Evolutionary conservation across 2,329 filamentous ascomycete genomes (phyloP).

Genomic region (Microsporum ferrugineum): DNA sequence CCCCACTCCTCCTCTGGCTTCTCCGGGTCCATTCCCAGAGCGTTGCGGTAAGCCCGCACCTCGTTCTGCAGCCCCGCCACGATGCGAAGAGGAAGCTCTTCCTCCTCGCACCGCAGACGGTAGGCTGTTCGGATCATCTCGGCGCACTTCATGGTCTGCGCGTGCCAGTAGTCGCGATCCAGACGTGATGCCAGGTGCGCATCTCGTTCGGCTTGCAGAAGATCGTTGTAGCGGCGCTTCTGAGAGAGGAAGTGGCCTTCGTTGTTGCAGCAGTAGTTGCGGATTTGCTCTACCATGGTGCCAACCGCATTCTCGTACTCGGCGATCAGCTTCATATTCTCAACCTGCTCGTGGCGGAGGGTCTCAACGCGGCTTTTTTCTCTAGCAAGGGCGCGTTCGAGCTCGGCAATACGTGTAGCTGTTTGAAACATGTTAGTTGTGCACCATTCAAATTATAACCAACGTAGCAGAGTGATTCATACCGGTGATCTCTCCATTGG

Average conservation of each 20-base stretch:
- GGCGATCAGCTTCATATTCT: slow-evolving; percentile 38
- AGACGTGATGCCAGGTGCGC: slow-evolving; percentile 39
- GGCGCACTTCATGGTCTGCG: slow-evolving; percentile 36
- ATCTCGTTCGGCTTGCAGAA: slow-evolving; percentile 41
- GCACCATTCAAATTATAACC: background rate
- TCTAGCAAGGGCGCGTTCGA: slow-evolving; percentile 38
- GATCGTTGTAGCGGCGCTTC: slow-evolving; percentile 39
- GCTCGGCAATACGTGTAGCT: slow-evolving; percentile 39
- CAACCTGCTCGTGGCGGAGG: slow-evolving; percentile 36
- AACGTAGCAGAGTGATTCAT: slow-evolving; percentile 10
- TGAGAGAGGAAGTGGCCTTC: slow-evolving; percentile 38
- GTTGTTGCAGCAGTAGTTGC: slow-evolving; percentile 40
- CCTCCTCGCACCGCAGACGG: slow-evolving; percentile 38
- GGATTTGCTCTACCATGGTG: slow-evolving; percentile 40
- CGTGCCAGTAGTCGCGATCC: slow-evolving; percentile 40
- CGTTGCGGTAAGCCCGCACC: slow-evolving; percentile 38
- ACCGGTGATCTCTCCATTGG: slow-evolving; percentile 36
- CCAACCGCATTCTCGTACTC: slow-evolving; percentile 39
- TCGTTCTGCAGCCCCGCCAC: slow-evolving; percentile 39
- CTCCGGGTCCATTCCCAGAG: slow-evolving; percentile 39
- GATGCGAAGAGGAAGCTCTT: slow-evolving; percentile 34
- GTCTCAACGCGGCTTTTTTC: slow-evolving; percentile 34
- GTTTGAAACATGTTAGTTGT: background rate
- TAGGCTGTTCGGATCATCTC: slow-evolving; percentile 41
- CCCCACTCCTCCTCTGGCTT: slow-evolving; percentile 40